Base-by-base conservation (phyloP, 352 stramenopile species). In the Phytopythium ostracodes region DNA sequence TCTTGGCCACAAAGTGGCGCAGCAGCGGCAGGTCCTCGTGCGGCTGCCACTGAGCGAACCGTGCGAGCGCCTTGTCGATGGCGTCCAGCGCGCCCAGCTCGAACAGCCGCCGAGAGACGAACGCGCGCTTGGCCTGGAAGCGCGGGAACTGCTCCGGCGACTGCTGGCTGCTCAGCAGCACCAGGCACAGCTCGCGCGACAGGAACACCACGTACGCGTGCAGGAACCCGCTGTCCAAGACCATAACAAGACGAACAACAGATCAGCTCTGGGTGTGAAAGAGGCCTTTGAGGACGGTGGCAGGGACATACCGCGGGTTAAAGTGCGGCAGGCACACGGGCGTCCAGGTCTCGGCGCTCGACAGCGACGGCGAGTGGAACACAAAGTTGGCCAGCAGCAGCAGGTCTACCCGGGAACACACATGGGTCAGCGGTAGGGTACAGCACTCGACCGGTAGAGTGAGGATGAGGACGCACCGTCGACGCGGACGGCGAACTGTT, bases 121-220 rank as follows among this genome's bases (percentile, higher is more conserved):
- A 77, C 51, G 59, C 65, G 11, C 80, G 81, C 62, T 82, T 87
- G 24, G 75, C 77, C 64, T 92, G 83, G 56, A 90, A 92, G 27
- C 73, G 61, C 44, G 87, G 80, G 67, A 90, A 92, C 53, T 89
- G 76, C 40, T 79, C 76, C 1, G 80, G 80, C 17, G 77, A 87
- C 49, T 87, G 79, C 57, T 89, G 65, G 25, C 75, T 92, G 58
- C 83, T 92, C 17, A 92, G 63, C 29, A 92, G 67, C 56, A 92
- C 56, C 5, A 90, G 59, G 46, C 73, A 84, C 51, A 90, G 76
- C 62, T 85, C 68, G 17, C 33, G 61, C 9, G 72, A 72, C 50
- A 90, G 65, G 61, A 90, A 92, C n/a, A 82, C 68, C 25, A 92
- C 67, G 61, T 92, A 92, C 10, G 78, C 83, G 49, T 92, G 78